Evolutionary conservation across 1,139 yeast species (phyloP).

Genomic region (Candida neerlandica): DNA sequence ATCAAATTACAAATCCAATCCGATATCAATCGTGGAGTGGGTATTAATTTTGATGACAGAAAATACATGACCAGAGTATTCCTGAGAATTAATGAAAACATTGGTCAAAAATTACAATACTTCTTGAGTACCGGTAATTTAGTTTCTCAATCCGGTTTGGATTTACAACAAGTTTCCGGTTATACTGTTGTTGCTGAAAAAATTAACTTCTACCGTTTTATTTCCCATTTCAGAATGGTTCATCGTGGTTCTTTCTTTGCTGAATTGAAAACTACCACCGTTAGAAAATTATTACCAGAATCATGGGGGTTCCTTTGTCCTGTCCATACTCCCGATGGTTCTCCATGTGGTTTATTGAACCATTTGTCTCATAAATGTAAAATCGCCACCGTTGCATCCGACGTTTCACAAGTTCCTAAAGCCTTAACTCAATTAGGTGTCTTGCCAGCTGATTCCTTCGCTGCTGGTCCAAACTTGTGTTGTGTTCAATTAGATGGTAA

Average conservation of each 20-base stretch:
- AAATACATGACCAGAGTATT: slow-evolving; percentile 83
- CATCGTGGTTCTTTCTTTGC: slow-evolving; percentile 99
- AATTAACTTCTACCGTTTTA: slow-evolving; percentile 93
- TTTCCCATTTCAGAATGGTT: slow-evolving; percentile 98
- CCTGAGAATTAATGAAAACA: slow-evolving; percentile 82
- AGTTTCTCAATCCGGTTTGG: slow-evolving; percentile 95
- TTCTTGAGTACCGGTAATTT: slow-evolving; percentile 96
- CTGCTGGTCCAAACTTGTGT: slow-evolving; percentile 85
- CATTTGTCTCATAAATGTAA: slow-evolving; percentile 95
- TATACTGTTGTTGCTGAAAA: slow-evolving; percentile 98
- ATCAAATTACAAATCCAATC: slow-evolving; percentile 74
- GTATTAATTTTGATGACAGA: slow-evolving; percentile 81
- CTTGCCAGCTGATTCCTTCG: slow-evolving; percentile 70
- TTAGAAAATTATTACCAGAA: slow-evolving; percentile 93
- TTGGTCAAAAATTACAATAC: slow-evolving; percentile 92
- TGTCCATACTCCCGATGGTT: slow-evolving; percentile 99
- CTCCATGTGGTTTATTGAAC: slow-evolving; percentile 97
- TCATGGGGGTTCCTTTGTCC: slow-evolving; percentile 99
- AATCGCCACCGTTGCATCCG: slow-evolving; percentile 75
- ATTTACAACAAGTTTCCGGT: slow-evolving; percentile 97
- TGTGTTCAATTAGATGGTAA: slow-evolving; percentile 94
- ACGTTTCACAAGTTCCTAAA: slow-evolving; percentile 70
- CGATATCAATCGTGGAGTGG: slow-evolving; percentile 79
- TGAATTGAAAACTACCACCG: slow-evolving; percentile 95
- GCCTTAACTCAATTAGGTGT: slow-evolving; percentile 79